Base-by-base conservation (phyloP, 768 basidiomycete species). In the Tricholoma terreum region DNA sequence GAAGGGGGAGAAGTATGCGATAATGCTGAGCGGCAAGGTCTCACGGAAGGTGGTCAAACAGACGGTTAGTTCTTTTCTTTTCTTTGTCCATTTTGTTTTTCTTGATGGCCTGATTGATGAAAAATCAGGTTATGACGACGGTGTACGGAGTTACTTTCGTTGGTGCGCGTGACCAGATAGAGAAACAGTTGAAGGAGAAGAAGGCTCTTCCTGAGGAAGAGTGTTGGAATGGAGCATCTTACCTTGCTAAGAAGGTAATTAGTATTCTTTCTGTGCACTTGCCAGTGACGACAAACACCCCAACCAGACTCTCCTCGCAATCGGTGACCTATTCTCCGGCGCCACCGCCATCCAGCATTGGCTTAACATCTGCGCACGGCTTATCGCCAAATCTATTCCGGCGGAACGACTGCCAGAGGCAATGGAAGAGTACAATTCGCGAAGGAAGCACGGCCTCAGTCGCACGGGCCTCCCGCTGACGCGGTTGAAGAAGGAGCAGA, bases 61-160 rank as follows among this genome's bases (percentile, higher is more conserved):
- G 77, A 98, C 97, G 21, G 92, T 90, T 36, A 48, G 83, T 75
- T n/a, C n/a, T n/a, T n/a, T n/a, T n/a, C n/a, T n/a, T n/a, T n/a
- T n/a, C n/a, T n/a, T n/a, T n/a, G n/a, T n/a, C n/a, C n/a, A 48
- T n/a, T 19, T 24, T 17, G 30, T 31, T 35, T 24, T 35, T 33
- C 15, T 53, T 10, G 3, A 3, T 31, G n/a, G 12, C 3, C 9
- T 12, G 15, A 33, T 19, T 22, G 22, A 34, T 12, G 11, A n/a
- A 11, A 40, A 21, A 27, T 2, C 60, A 89, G 87, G 92, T 98
- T 61, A 99, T 99, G 97, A 99, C 96, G 0, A 98, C 96, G 2
- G 96, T 98, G 33, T 98, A 98, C 68, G 96, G 97, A 19, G 95
- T 99, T 14, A 99, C 97, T 0, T 95, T 87, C 73, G 75, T 98